phyloP scores from a whole-genome alignment of 306 rosid genomes.

The Cicer bijugum region DNA sequence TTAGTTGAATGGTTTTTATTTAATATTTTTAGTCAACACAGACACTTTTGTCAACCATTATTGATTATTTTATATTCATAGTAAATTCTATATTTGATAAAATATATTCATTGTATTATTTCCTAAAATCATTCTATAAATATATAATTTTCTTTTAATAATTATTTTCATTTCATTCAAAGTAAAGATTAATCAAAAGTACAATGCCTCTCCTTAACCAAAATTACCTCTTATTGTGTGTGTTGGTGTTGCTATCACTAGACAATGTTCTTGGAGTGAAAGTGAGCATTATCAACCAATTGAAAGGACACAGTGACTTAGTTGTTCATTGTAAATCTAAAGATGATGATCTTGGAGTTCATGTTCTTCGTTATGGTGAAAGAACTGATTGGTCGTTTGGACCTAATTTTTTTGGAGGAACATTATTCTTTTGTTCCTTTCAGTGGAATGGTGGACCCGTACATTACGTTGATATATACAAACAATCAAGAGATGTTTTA shows the following conservation, averaged over 20 bases:
- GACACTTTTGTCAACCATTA: too few relatives aligned
- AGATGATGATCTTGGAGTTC: background rate
- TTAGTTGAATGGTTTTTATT: too few relatives aligned
- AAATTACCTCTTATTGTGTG: background rate
- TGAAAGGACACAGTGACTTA: background rate
- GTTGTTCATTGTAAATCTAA: slow-evolving; percentile 18
- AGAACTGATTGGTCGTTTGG: background rate
- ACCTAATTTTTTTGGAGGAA: background rate
- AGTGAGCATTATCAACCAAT: background rate
- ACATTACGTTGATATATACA: background rate
- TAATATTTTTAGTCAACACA: too few relatives aligned
- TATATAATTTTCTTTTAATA: too few relatives aligned
- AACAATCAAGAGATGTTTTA: background rate
- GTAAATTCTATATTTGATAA: too few relatives aligned
- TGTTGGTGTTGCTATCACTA: background rate
- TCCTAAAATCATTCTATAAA: too few relatives aligned
- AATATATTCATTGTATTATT: too few relatives aligned
- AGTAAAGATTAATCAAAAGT: background rate
- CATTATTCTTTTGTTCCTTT: background rate
- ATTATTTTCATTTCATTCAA: background rate
- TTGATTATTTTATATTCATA: too few relatives aligned
- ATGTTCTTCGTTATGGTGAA: background rate
- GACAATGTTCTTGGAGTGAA: background rate
- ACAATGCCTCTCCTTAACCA: background rate
- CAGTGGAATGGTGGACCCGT: background rate